phyloP scores from a whole-genome alignment of 2,329 filamentous ascomycete genomes.

The Dactylellina drechsleri region DNA sequence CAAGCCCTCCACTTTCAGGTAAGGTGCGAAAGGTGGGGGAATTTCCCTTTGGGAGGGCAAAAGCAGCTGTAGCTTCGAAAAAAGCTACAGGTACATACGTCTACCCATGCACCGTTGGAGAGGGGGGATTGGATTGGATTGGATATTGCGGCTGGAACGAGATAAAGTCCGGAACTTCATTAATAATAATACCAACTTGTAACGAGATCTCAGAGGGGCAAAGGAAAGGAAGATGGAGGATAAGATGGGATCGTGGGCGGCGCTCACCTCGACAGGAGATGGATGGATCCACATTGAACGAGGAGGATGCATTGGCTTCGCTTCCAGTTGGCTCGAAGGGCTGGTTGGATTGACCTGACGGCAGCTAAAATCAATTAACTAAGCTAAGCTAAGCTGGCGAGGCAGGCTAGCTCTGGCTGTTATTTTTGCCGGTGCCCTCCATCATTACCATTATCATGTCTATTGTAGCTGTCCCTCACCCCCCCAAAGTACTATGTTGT shows the following conservation, averaged over 20 bases:
- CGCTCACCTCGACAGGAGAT: constrained; percentile 39
- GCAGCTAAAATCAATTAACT: constrained; percentile 14
- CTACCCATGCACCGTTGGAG: constrained; percentile 8
- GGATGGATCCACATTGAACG: constrained; percentile 26
- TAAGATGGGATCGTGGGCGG: constrained; percentile 48
- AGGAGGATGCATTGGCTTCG: constrained; percentile 12
- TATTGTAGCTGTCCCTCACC: no score
- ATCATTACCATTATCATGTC: not conserved
- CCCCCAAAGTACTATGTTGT: no score
- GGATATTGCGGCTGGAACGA: constrained; percentile 45
- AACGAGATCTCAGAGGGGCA: constrained; percentile 17
- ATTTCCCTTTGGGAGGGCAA: constrained; percentile 20
- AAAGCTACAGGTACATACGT: constrained; percentile 11
- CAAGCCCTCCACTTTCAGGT: not conserved
- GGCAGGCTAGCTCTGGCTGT: constrained; percentile 7
- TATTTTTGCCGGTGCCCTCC: constrained; percentile 17
- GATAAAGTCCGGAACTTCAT: constrained; percentile 42
- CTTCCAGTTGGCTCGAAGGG: constrained; percentile 31
- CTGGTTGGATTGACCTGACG: constrained; percentile 34
- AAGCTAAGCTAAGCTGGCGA: constrained; percentile 12
- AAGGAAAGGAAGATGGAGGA: constrained; percentile 31
- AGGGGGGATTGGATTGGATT: constrained; percentile 10
- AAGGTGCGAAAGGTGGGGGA: constrained; percentile 32
- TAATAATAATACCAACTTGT: not conserved
- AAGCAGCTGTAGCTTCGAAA: not conserved